phyloP scores from a whole-genome alignment of 257 asterid species.

The Leptodermis oblonga region DNA sequence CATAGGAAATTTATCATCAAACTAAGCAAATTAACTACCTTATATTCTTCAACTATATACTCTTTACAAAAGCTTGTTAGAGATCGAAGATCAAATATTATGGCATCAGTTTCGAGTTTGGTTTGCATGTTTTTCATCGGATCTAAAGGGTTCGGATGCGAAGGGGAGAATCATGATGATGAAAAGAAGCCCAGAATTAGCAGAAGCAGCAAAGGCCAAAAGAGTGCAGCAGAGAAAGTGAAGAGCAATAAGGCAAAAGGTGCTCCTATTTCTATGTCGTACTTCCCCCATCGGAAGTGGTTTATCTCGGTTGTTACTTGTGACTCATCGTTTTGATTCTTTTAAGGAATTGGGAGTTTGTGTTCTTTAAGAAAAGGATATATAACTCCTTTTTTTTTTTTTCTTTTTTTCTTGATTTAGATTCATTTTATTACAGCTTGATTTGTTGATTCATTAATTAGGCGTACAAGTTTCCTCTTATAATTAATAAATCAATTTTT shows the following conservation, averaged over 20 bases:
- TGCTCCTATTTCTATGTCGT: conserved; percentile 8
- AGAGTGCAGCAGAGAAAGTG: not conserved
- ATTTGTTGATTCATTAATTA: too few species aligned
- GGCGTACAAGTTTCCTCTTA: too few species aligned
- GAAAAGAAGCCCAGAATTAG: not conserved
- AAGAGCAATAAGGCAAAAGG: conserved; percentile 1
- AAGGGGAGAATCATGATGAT: conserved; percentile 3
- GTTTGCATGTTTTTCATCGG: conserved; percentile 9
- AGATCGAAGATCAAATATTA: not conserved
- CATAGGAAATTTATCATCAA: not conserved
- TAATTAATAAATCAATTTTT: too few species aligned
- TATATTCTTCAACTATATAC: not conserved
- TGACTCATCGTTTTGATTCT: too few species aligned
- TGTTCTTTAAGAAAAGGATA: too few species aligned
- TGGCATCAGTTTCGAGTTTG: conserved; percentile 3
- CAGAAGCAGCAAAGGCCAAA: not conserved
- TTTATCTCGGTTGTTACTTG: too few species aligned
- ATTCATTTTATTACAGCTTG: too few species aligned
- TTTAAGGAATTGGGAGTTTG: too few species aligned
- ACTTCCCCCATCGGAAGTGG: too few species aligned
- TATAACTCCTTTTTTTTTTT: too few species aligned
- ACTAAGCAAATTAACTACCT: too few species aligned
- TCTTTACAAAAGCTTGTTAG: not conserved
- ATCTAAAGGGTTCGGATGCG: not conserved
- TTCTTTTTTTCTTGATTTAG: too few species aligned